These are phyloP conservation scores for Microdochium nivale DNA, from an alignment of 2,329 filamentous ascomycete species.

Conservation along the genomic window DNA sequence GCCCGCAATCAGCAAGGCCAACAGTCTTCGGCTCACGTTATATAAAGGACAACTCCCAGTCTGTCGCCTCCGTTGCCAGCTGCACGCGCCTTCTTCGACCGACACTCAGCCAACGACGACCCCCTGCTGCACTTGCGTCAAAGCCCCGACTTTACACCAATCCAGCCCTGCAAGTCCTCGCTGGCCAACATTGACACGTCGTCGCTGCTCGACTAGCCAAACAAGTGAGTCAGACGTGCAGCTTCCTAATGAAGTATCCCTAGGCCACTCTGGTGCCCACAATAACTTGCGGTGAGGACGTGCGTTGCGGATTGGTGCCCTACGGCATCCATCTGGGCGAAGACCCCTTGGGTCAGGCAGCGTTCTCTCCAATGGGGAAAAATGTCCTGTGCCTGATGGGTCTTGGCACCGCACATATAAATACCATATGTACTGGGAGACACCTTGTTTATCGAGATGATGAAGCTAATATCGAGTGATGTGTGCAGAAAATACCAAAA, in stretches of 20 bases:
- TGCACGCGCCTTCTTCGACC: neutral
- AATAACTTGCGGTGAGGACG: constrained; percentile 6
- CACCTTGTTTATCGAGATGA: neutral
- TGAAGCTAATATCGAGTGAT: neutral
- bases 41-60: too few species aligned
- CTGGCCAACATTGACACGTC: constrained; percentile 14
- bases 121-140: constrained; percentile 17
- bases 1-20: neutral
- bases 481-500: neutral
- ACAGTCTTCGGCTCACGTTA: too few species aligned
- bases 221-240: constrained; percentile 24
- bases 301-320: neutral
- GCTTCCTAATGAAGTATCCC: constrained; percentile 6
- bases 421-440: neutral
- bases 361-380: neutral
- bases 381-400: neutral
- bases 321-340: neutral
- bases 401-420: neutral
- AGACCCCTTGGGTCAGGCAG: neutral
- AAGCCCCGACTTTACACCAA: constrained; percentile 19
- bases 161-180: constrained; percentile 10
- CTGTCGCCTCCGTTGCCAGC: neutral
- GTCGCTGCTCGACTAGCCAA: constrained; percentile 15
- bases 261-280: constrained; percentile 6
- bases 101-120: constrained; percentile 11